Base-by-base conservation (phyloP, 1,139 yeast species). In the Trichomonascaceae sp. region DNA sequence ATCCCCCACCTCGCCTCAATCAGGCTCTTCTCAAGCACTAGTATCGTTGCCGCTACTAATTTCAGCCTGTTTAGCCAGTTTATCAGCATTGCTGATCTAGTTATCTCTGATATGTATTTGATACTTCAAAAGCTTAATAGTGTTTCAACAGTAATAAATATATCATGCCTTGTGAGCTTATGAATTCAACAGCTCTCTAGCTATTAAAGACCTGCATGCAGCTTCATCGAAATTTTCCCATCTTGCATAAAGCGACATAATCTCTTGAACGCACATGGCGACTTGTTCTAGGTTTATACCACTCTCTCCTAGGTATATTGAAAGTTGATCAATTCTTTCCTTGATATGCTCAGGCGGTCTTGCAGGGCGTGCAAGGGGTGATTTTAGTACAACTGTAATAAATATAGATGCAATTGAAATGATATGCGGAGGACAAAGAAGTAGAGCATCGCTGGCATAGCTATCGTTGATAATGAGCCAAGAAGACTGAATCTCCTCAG, bases 381-480 rank as follows among this genome's bases (percentile, higher is more conserved):
- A 69, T 56, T 82, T 80, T 50, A 86, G 70, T 20, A 86, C 85
- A 0, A 87, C 73, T 0, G 91, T 83, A 55, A 87, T 74, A 67
- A 86, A 88, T 15, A 91, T 72, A n/a, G 96, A 81, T 0, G 95
- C 83, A 43, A 86, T 74, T 1, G 97, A 96, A 13, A 90, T 80
- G n/a, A 90, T 81, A 69, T 90, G 96, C 0, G 99, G 99, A 0
- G 98, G 95, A 60, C 82, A 84, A 13, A 90, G 69, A 53, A 93
- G 70, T 56, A 88, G 91, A 41, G 89, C 73, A 66, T 93, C 98
- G 1, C 96, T 88, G 50, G 89, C 84, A 68, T 87, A 91, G 60
- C 93, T 82, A 66, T 93, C 99, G 66, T 91, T 93, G 51, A 93
- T 80, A 57, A 91, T 76, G 1, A 95, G 85, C 98, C 98, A 91